Percentiles rank a stretch among this genome's conserved stretches.
These are phyloP conservation scores for Crotalaria pallida DNA, from an alignment of 306 rosid species.

Conservation along the genomic window DNA sequence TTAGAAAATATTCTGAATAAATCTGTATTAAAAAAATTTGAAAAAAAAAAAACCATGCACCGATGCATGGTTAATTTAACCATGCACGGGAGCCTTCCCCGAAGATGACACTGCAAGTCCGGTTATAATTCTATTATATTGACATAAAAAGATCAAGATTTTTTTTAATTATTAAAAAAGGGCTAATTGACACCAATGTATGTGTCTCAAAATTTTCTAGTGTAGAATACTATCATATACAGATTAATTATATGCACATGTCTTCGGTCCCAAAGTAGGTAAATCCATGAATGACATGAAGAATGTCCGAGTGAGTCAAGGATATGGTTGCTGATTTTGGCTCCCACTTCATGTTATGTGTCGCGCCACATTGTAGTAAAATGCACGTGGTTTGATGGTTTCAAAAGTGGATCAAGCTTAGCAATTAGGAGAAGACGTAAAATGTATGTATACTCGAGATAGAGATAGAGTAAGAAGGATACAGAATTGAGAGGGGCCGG, in stretches of 20 bases:
- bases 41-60: too few species aligned
- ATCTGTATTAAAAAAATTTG: too few species aligned
- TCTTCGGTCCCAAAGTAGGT: not conserved
- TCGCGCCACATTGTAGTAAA: slow-evolving; percentile 3
- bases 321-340: not conserved
- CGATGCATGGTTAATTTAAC: too few species aligned
- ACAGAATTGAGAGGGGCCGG: not conserved
- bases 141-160: too few species aligned
- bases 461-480: too few species aligned
- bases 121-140: too few species aligned
- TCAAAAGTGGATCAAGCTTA: not conserved
- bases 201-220: not conserved
- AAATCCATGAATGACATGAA: not conserved
- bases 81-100: too few species aligned
- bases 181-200: not conserved
- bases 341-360: slow-evolving; percentile 40
- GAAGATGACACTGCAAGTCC: too few species aligned
- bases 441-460: not conserved
- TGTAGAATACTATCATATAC: not conserved
- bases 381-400: slow-evolving; percentile 28
- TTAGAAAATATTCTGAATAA: too few species aligned
- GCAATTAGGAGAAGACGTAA: not conserved
- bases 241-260: not conserved
- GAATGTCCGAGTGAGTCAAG: not conserved
- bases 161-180: too few species aligned